Evolutionary conservation across 805 yeast genomes (phyloP), one percentile per base, ranked within the genome.

Genomic region (Candida endomychidarum): DNA sequence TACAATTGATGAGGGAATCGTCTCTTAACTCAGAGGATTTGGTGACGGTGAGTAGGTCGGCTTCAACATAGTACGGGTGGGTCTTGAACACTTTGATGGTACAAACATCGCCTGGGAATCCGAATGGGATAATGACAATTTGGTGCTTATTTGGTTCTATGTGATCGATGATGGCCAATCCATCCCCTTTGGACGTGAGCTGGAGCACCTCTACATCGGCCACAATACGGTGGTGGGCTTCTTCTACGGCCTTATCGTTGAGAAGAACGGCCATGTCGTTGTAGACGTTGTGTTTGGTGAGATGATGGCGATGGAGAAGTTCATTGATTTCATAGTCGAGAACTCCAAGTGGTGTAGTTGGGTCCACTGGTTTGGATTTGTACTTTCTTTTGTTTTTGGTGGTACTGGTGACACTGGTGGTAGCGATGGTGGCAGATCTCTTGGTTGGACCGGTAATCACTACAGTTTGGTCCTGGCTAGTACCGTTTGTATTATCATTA

Each of bases 121-220:
- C 84, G 65, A 86, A 93, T 15, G 99, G 99, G 6, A 93, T 76
- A 3, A 87, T 65, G 1, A 81, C 88, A 7, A 90, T 70, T 58
- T 85, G 90, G 37, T 68, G 67, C 40, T 57, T 60, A 11, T 58
- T 55, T 1, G 48, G 41, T 12, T 53, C 49, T 14, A 69, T 75
- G 50, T 81, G 80, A 4, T 72, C 64, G 34, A 85, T 72, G 4
- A 88, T 44, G 0, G 86, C 96, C 16, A 91, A 52, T 1, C 97
- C 97, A 47, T 89, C 96, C 40, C 98, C 98, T 46, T 80, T 86
- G 2, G 96, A 83, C 8, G 87, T 70, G 11, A 84, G 62, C 33
- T 67, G 70, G 22, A 74, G 51, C 35, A 93, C 70, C 44, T 74
- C 61, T 14, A 87, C 88, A 41, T 79, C 65, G 1, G 63, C 56